Evolutionary conservation across 2,329 filamentous ascomycete genomes (phyloP).

Genomic region (Botryotinia calthae): DNA sequence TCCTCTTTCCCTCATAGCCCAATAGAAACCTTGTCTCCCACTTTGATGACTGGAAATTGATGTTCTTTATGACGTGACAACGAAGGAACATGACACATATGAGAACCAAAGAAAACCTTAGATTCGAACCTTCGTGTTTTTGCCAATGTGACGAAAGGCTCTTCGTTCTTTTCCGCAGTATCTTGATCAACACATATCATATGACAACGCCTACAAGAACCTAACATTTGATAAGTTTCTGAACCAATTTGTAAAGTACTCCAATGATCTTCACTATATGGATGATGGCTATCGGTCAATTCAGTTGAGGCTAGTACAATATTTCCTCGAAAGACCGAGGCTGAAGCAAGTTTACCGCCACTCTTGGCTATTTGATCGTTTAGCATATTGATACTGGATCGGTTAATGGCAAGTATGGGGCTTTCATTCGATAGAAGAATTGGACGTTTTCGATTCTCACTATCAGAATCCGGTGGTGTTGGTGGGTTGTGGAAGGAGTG

Average conservation of each 20-base stretch:
- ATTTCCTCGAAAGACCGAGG: conserved; percentile 84
- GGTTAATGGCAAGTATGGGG: conserved; percentile 81
- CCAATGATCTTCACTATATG: conserved; percentile 85
- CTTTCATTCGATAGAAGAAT: conserved; percentile 91
- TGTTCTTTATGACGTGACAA: conserved; percentile 14
- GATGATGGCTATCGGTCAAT: conserved; percentile 39
- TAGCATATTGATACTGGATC: conserved; percentile 72
- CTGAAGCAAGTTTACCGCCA: conserved; percentile 63
- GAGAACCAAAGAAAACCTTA: conserved; percentile 86
- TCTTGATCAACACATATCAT: conserved; percentile 95
- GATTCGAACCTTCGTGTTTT: conserved; percentile 82
- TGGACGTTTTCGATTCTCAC: conserved; percentile 46
- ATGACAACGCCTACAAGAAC: conserved; percentile 83
- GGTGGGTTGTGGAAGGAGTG: conserved; percentile 54
- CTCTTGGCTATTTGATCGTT: conserved; percentile 67
- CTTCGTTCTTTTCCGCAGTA: conserved; percentile 72
- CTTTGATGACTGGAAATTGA: conserved; percentile 21
- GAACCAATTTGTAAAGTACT: conserved; percentile 61
- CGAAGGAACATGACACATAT: conserved; percentile 56
- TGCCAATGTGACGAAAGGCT: conserved; percentile 83
- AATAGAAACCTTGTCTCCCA: conserved; percentile 22
- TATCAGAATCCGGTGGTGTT: conserved; percentile 58
- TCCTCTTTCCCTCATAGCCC: not conserved
- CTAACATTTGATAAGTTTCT: conserved; percentile 68
- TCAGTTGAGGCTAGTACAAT: conserved; percentile 62